Evolutionary conservation across 495 filamentous ascomycete genomes (phyloP).

Genomic region (Cryomyces minteri): DNA sequence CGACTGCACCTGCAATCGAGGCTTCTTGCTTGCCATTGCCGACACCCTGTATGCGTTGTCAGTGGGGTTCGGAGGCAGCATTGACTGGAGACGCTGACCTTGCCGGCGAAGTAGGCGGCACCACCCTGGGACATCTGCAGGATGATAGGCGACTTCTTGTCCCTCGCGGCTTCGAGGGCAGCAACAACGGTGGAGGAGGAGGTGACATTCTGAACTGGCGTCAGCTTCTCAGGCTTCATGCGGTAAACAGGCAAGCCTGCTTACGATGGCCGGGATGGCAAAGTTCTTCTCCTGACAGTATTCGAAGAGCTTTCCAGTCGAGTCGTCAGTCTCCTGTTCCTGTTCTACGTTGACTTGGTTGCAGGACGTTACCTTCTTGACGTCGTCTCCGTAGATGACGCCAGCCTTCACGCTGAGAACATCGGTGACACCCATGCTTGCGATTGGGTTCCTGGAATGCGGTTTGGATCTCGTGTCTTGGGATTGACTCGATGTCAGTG

Average conservation of each 20-base stretch:
- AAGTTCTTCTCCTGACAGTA: slow-evolving; percentile 70
- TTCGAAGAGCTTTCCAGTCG: slow-evolving; percentile 44
- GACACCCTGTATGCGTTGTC: slow-evolving; percentile 36
- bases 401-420: slow-evolving; percentile 58
- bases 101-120: slow-evolving; percentile 86
- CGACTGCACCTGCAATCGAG: slow-evolving; percentile 71
- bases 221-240: not conserved
- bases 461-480: no score
- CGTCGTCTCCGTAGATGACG: slow-evolving; percentile 79
- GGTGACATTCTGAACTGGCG: slow-evolving; percentile 49
- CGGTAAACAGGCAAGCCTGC: slow-evolving; percentile 2
- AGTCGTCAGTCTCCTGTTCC: not conserved
- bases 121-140: slow-evolving; percentile 88
- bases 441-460: not conserved
- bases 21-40: slow-evolving; percentile 71
- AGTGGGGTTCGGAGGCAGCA: not conserved
- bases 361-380: slow-evolving; percentile 26
- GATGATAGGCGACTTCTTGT: slow-evolving; percentile 72
- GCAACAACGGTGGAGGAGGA: slow-evolving; percentile 80
- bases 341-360: not conserved
- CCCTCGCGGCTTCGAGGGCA: slow-evolving; percentile 81
- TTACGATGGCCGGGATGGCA: slow-evolving; percentile 79
- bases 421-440: not conserved
- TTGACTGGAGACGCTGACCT: slow-evolving; percentile 26
- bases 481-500: no score